Evolutionary conservation across 129 eudicot genomes (phyloP).

Genomic region (Rutidosis leptorrhynchoides): DNA sequence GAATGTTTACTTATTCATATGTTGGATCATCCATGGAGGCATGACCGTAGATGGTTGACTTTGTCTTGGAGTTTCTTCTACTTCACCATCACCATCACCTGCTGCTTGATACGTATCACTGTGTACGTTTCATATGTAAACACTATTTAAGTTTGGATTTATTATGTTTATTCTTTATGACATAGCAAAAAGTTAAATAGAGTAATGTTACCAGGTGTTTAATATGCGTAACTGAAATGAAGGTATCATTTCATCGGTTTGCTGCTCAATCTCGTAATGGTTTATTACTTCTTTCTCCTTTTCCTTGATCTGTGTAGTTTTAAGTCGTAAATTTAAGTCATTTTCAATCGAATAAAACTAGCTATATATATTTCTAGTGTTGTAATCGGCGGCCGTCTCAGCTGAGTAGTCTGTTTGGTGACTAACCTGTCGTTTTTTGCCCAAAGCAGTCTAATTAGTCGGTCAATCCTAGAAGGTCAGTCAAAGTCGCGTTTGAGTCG

Average conservation of each 20-base stretch:
- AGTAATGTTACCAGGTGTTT: constrained; percentile 39
- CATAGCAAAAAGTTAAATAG: background rate
- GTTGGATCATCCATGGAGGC: constrained; percentile 64
- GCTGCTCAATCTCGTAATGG: constrained; percentile 33
- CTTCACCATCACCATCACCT: constrained; percentile 41
- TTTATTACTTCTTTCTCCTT: constrained; percentile 38
- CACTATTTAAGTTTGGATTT: background rate
- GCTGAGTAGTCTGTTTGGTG: too few species aligned
- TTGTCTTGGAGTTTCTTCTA: constrained; percentile 41
- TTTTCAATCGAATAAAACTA: too few species aligned
- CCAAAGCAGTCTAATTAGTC: too few species aligned
- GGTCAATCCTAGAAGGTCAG: too few species aligned
- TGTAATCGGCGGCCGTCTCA: too few species aligned
- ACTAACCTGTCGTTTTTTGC: too few species aligned
- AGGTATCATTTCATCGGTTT: constrained; percentile 29
- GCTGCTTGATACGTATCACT: constrained; percentile 31
- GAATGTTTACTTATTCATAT: constrained; percentile 26
- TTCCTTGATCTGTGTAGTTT: constrained; percentile 46
- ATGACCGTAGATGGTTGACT: constrained; percentile 26
- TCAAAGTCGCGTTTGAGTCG: too few species aligned
- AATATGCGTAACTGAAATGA: constrained; percentile 31
- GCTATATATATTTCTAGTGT: too few species aligned
- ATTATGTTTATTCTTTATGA: background rate
- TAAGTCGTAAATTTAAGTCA: background rate
- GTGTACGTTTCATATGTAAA: constrained; percentile 29